Percentiles rank a stretch among this genome's conserved stretches.
Evolutionary conservation across 23 red algal species (phyloP).

Genomic region (Gracilaria gracilis): DNA sequence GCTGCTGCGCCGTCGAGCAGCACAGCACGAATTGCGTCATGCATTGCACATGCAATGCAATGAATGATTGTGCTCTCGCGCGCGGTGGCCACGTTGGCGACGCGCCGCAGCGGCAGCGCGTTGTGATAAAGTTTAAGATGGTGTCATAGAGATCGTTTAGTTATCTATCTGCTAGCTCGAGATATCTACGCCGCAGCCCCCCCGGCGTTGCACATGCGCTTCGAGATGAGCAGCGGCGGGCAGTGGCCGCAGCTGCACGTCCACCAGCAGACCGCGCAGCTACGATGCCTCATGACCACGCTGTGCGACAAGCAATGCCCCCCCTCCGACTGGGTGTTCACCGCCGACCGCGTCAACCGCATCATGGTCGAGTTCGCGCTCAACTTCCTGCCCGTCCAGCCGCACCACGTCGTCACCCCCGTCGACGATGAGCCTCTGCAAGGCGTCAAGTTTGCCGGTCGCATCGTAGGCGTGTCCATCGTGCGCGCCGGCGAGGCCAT

Average conservation of each 20-base stretch:
- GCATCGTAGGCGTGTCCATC: conserved; percentile 94
- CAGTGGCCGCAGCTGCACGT: conserved; percentile 64
- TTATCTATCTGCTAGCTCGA: too few relatives aligned
- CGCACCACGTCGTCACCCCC: conserved; percentile 76
- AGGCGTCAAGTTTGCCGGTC: conserved; percentile 85
- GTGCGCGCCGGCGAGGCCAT: conserved; percentile 97
- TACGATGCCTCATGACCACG: conserved; percentile 81
- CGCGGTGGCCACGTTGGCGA: not conserved
- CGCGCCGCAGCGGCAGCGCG: not conserved
- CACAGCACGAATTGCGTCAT: too few relatives aligned
- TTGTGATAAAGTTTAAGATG: too few relatives aligned
- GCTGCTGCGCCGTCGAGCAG: not conserved
- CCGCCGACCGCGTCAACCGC: conserved; percentile 76
- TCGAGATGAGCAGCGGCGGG: conserved; percentile 14
- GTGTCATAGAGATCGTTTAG: too few relatives aligned
- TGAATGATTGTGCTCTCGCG: too few relatives aligned
- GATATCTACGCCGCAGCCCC: not conserved
- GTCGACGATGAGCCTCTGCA: conserved; percentile 64
- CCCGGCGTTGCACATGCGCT: conserved; percentile 30
- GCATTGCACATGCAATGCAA: too few relatives aligned
- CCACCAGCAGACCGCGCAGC: conserved; percentile 75
- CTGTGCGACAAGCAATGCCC: conserved; percentile 72
- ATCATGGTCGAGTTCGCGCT: conserved; percentile 89
- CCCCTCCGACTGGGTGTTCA: conserved; percentile 93
- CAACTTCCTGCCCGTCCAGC: conserved; percentile 88